Base-by-base conservation (phyloP, 495 filamentous ascomycete species). In the Hypoxylon trugodes region DNA sequence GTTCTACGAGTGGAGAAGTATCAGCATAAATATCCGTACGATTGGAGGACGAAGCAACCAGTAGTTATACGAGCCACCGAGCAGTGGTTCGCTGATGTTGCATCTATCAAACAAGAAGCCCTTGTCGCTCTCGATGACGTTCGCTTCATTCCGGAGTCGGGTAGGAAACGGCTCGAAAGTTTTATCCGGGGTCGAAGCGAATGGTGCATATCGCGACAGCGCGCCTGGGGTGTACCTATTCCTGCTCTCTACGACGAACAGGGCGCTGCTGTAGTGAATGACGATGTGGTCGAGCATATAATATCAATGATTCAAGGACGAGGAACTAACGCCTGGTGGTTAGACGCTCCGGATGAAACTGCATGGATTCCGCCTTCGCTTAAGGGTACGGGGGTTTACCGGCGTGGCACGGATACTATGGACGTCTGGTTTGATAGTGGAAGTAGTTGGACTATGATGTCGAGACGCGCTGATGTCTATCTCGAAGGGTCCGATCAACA, bases 381-480 rank as follows among this genome's bases (percentile, higher is more conserved):
- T 0, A 59, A 69, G 24, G 74, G 74, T 10, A 66, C 67, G 13
- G 76, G 58, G 2, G 57, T 73, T 9, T 95, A 87, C 62, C 76
- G 82, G 59, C 88, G 95, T 52, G 94, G 95, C 15, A 89, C 78
- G n/a, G 96, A 99, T 65, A 99, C 95, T 0, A 98, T 99, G 95
- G 95, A 99, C 76, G 95, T 99, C 18, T 99, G 95, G 95, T 98
- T 98, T 68, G 95, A 99, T 73, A 97, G 94, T 64, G 95, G 95
- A 4, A 97, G 91, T 46, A 97, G 90, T 70, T 99, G 95, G 95
- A 88, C 92, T 0, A 81, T 86, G 49, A 75, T 70, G 58, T 74
- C 76, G 24, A 78, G 81, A 16, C 82, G 86, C 18, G 91, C 92
- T 1, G 93, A 98, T 72, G 82, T 97, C 25, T 98, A 96, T 69